phyloP scores from a whole-genome alignment of 2,329 filamentous ascomycete species.

The Sarocladium kiliense region DNA sequence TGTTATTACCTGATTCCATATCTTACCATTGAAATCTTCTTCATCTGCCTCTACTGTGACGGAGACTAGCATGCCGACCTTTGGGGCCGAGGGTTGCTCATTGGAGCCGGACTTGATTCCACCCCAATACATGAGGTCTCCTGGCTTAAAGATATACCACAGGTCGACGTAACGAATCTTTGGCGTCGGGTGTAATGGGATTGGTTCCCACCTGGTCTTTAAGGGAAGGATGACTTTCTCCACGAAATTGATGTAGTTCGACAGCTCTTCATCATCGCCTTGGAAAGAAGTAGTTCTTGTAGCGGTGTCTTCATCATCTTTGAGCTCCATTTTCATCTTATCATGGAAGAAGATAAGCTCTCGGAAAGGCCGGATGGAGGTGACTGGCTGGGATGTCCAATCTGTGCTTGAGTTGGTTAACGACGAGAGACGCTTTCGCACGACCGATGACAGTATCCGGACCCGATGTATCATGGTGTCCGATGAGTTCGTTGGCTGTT shows the following conservation, averaged over 20 bases:
- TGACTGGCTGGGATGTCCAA: slow-evolving; percentile 24
- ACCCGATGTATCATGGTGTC: no score
- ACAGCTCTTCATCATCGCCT: slow-evolving; percentile 7
- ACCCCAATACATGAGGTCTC: slow-evolving; percentile 30
- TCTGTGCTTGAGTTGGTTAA: no score
- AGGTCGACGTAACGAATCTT: slow-evolving; percentile 35
- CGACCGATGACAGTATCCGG: no score
- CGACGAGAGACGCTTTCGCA: no score
- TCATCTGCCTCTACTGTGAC: no score
- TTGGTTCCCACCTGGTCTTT: not conserved
- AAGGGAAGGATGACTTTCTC: slow-evolving; percentile 34
- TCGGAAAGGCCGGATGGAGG: slow-evolving; percentile 37
- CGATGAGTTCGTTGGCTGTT: no score
- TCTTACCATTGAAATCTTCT: no score
- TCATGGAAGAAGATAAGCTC: slow-evolving; percentile 34
- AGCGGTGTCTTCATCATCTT: not conserved
- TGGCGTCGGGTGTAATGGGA: not conserved
- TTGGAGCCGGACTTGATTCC: no score
- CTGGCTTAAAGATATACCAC: slow-evolving; percentile 35
- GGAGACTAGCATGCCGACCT: no score
- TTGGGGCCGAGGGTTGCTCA: no score
- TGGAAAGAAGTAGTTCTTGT: not conserved
- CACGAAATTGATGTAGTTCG: slow-evolving; percentile 38
- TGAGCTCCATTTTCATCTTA: slow-evolving; percentile 27
- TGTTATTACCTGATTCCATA: not conserved